phyloP scores from a whole-genome alignment of 75 land plant species.

The Chamaecyparis obtusa region DNA sequence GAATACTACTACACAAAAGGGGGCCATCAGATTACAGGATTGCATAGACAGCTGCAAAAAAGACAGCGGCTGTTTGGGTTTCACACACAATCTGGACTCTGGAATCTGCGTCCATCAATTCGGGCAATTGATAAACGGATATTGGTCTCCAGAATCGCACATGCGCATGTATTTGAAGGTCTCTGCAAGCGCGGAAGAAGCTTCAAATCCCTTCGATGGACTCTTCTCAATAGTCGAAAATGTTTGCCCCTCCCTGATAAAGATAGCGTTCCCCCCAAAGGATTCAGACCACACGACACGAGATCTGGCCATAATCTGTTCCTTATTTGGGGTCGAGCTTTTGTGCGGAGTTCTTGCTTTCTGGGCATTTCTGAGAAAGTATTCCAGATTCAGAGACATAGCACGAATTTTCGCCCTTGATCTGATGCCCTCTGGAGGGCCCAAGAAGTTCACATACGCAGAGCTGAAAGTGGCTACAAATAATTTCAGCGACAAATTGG shows the following conservation, averaged over 20 bases:
- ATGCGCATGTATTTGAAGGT: conserved; percentile 12
- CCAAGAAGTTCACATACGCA: conserved; percentile 45
- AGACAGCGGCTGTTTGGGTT: conserved; percentile 30
- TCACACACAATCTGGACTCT: conserved; percentile 21
- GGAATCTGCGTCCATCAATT: conserved; percentile 1
- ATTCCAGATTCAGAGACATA: conserved; percentile 35
- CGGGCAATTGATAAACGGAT: conserved; percentile 22
- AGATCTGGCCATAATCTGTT: conserved; percentile 22
- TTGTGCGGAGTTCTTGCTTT: conserved; percentile 26
- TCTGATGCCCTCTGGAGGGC: conserved; percentile 34
- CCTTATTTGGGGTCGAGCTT: conserved; percentile 32
- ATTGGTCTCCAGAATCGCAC: conserved; percentile 52
- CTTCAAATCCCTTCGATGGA: conserved; percentile 25
- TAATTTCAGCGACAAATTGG: conserved; percentile 40
- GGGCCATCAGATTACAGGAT: neutral
- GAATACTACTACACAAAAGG: neutral
- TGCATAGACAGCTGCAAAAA: neutral
- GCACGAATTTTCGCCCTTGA: conserved; percentile 36
- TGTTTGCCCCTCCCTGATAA: conserved; percentile 16
- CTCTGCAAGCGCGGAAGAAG: neutral
- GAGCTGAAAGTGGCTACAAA: conserved; percentile 46
- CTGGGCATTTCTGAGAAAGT: conserved; percentile 32
- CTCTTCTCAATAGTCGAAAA: conserved; percentile 28
- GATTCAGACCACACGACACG: conserved; percentile 26
- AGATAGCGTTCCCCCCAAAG: conserved; percentile 26